Evolutionary conservation across 441 rosid genomes (phyloP).

Genomic region (Populus hybrid): DNA sequence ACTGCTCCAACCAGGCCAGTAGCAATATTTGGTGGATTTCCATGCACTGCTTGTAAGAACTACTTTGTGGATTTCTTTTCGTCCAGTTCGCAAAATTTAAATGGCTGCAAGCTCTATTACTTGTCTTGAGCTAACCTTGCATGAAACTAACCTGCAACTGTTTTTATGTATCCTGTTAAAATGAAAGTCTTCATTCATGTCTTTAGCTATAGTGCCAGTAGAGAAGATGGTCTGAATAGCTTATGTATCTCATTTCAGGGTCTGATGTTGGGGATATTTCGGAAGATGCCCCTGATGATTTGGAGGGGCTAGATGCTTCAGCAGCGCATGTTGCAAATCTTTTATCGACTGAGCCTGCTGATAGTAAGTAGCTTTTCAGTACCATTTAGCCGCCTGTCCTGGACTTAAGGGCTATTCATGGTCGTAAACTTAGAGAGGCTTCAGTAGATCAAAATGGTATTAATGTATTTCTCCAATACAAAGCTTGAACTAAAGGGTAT

Average conservation of each 20-base stretch:
- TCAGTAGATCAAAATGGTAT: neutral
- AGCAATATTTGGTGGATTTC: conserved; percentile 76
- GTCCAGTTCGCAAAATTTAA: neutral
- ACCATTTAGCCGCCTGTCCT: conserved; percentile 1
- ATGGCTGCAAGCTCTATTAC: no score
- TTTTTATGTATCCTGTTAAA: neutral
- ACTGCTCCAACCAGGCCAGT: conserved; percentile 90
- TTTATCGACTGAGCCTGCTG: conserved; percentile 82
- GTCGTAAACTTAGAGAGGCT: neutral
- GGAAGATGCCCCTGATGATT: conserved; percentile 74
- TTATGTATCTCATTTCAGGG: conserved; percentile 49
- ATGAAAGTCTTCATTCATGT: neutral
- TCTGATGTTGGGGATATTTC: conserved; percentile 73
- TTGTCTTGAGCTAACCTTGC: neutral
- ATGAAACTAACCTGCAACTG: neutral
- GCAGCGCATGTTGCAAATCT: conserved; percentile 84
- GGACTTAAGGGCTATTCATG: neutral
- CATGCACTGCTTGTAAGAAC: conserved; percentile 82
- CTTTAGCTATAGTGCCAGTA: neutral
- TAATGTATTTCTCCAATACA: neutral
- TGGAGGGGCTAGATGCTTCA: conserved; percentile 82
- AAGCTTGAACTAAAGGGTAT: neutral
- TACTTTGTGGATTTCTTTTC: neutral
- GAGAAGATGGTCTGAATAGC: conserved; percentile 3
- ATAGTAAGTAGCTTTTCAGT: conserved; percentile 44